Evolutionary conservation across 2,329 filamentous ascomycete species (phyloP).

Genomic region (Aspergillus quadrilineatus): DNA sequence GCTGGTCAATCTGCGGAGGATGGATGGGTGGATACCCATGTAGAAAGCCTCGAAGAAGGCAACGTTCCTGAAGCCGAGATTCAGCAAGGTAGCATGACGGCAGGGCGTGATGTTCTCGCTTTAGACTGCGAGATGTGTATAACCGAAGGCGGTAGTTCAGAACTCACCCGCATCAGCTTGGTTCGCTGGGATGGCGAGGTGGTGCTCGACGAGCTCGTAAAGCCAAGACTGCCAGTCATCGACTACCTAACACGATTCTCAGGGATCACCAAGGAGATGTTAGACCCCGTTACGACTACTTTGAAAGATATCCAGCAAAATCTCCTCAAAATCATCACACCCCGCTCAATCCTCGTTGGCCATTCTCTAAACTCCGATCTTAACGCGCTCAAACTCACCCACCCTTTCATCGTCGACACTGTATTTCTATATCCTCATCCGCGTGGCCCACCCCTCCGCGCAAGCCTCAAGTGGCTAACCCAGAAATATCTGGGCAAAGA

Average conservation of each 20-base stretch:
- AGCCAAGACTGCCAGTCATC: conserved; percentile 80
- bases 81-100: conserved; percentile 78
- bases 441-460: conserved; percentile 83
- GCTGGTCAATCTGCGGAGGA: conserved; percentile 51
- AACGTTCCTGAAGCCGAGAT: conserved; percentile 68
- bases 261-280: conserved; percentile 84
- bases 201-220: conserved; percentile 86
- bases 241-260: conserved; percentile 92
- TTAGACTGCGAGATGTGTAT: conserved; percentile 98
- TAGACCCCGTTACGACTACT: conserved; percentile 79
- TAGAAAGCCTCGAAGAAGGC: conserved; percentile 66
- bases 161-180: conserved; percentile 84
- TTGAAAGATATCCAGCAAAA: conserved; percentile 77
- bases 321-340: conserved; percentile 66
- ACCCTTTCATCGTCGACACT: conserved; percentile 93
- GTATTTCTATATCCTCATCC: conserved; percentile 87
- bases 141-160: conserved; percentile 74
- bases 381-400: conserved; percentile 77
- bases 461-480: conserved; percentile 82
- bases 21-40: conserved; percentile 81
- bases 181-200: conserved; percentile 81
- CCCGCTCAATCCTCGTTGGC: conserved; percentile 47
- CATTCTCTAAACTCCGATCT: conserved; percentile 57
- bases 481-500: conserved; percentile 82
- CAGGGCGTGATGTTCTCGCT: conserved; percentile 73